Evolutionary conservation across 257 asterid genomes (phyloP).

Genomic region (Gentiana macrophylla): DNA sequence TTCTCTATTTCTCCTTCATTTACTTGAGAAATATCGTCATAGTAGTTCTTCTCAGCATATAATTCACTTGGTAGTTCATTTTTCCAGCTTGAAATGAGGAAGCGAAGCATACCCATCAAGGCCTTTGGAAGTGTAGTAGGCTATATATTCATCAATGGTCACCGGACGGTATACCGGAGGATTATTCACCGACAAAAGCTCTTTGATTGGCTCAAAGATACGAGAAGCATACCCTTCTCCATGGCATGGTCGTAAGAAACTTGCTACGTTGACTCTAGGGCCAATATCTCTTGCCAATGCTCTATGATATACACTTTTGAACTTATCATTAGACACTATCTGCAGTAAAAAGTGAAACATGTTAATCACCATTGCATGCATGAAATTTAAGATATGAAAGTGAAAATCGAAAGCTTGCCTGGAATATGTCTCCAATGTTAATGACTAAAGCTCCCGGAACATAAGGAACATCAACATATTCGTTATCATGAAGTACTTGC

Average conservation of each 20-base stretch:
- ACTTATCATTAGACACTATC: background rate
- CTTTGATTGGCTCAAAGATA: slow-evolving; percentile 10
- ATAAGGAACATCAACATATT: too few relatives aligned
- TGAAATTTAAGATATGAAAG: too few relatives aligned
- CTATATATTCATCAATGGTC: background rate
- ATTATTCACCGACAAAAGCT: slow-evolving; percentile 6
- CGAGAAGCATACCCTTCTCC: background rate
- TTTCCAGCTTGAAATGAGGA: slow-evolving; percentile 1
- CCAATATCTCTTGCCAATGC: background rate
- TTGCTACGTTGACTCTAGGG: slow-evolving; percentile 1
- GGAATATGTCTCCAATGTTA: too few relatives aligned
- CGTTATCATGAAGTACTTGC: too few relatives aligned
- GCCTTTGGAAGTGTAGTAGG: background rate
- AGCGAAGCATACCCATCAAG: slow-evolving; percentile 1
- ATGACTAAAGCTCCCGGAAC: too few relatives aligned
- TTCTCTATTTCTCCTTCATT: too few relatives aligned
- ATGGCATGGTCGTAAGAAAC: background rate
- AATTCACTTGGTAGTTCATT: too few relatives aligned
- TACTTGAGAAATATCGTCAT: too few relatives aligned
- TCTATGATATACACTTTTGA: slow-evolving; percentile 1
- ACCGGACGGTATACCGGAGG: slow-evolving; percentile 2
- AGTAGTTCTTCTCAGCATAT: too few relatives aligned
- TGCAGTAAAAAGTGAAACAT: too few relatives aligned
- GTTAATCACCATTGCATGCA: too few relatives aligned
- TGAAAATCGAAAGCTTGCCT: too few relatives aligned